A percentile compares a stretch with the other conserved stretches of the same genome.
Evolutionary conservation across 495 filamentous ascomycete species (phyloP).

Genomic region (Lentithecium fluviatile): DNA sequence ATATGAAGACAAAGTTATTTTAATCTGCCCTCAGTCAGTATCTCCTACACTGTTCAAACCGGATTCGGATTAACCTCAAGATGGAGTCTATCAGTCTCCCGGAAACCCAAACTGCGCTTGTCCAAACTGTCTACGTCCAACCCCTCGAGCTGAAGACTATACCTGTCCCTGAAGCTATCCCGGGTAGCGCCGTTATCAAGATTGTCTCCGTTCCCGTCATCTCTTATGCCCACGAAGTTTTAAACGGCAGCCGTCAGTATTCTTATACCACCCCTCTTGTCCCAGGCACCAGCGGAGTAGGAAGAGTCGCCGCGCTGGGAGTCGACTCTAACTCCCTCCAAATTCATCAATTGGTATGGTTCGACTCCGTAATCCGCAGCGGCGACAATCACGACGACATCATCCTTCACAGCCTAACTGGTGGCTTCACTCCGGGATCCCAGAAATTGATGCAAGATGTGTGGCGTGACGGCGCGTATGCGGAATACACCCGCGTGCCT

Average conservation of each 20-base stretch:
- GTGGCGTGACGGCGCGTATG: conserved; percentile 50
- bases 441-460: conserved; percentile 43
- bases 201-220: conserved; percentile 35
- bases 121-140: background rate
- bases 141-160: background rate
- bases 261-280: conserved; percentile 36
- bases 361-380: conserved; percentile 46
- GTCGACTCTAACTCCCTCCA: conserved; percentile 47
- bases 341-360: conserved; percentile 48
- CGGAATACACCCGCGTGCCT: conserved; percentile 48
- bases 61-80: background rate
- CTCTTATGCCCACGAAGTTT: conserved; percentile 11
- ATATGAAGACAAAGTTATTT: too few relatives aligned
- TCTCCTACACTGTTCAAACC: too few relatives aligned
- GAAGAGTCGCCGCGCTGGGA: conserved; percentile 48
- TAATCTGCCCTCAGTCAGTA: too few relatives aligned
- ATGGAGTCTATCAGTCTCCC: background rate
- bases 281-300: conserved; percentile 42
- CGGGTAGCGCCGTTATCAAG: conserved; percentile 41
- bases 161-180: conserved; percentile 36
- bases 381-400: conserved; percentile 47
- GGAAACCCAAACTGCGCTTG: background rate
- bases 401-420: conserved; percentile 42
- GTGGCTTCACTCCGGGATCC: conserved; percentile 33
- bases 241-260: conserved; percentile 22